phyloP scores from a whole-genome alignment of 495 filamentous ascomycete genomes.

The Trichocladium antarcticum region DNA sequence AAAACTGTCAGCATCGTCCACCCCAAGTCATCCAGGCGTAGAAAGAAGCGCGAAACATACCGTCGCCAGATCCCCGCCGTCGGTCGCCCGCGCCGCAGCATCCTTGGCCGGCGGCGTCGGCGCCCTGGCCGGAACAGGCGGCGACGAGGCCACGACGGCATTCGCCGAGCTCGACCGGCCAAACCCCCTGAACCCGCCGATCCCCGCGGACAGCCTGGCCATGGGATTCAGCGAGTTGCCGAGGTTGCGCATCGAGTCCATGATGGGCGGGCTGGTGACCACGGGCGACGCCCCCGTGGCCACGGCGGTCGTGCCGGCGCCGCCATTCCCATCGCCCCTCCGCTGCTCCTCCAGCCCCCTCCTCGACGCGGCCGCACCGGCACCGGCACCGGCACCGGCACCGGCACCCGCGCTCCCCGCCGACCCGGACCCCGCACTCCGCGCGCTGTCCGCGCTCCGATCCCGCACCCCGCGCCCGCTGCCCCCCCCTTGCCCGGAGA shows the following conservation, averaged over 20 bases:
- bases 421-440: constrained; percentile 44
- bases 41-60: constrained; percentile 23
- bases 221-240: constrained; percentile 77
- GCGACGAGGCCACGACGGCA: background rate
- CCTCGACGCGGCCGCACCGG: too few species aligned
- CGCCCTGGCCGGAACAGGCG: constrained; percentile 11
- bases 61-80: constrained; percentile 42
- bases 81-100: constrained; percentile 13
- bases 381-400: background rate
- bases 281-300: constrained; percentile 15
- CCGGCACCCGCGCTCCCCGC: constrained; percentile 24
- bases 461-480: constrained; percentile 41
- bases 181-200: constrained; percentile 62
- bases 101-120: constrained; percentile 23
- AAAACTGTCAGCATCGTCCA: background rate
- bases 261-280: constrained; percentile 44
- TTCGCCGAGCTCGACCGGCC: constrained; percentile 40
- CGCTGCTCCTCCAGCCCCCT: too few species aligned
- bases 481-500: constrained; percentile 36
- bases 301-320: background rate
- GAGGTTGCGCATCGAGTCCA: constrained; percentile 75
- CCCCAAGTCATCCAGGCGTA: background rate
- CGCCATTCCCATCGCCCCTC: constrained; percentile 24
- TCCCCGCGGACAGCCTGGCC: constrained; percentile 55
- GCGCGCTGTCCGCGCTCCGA: constrained; percentile 59